Conservation (phyloP, 2,329 filamentous ascomycete genomes). For the Rhinocladiella mackenziei region DNA sequence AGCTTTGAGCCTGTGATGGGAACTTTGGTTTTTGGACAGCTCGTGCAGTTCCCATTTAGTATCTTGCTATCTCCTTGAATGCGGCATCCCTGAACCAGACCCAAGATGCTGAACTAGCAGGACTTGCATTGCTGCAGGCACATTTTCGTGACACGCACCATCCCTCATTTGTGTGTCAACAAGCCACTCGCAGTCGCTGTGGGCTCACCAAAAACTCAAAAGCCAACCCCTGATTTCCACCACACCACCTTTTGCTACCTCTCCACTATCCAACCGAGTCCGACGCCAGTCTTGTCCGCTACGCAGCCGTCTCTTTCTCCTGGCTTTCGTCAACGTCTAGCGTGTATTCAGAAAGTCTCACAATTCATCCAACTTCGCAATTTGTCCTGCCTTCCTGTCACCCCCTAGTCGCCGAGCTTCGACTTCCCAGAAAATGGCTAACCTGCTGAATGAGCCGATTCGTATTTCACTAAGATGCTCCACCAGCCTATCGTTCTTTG, state of each 20-base stretch:
- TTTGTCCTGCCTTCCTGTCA: background rate
- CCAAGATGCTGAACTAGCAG: background rate
- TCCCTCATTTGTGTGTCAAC: constrained; percentile 9
- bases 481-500: no score
- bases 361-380: no score
- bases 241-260: background rate
- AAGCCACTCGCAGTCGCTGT: constrained; percentile 12
- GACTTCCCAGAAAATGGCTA: no score
- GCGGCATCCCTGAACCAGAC: background rate
- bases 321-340: background rate
- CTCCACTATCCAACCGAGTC: background rate
- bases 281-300: background rate
- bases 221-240: constrained; percentile 8
- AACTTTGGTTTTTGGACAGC: no score
- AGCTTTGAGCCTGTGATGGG: no score
- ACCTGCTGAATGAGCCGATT: no score
- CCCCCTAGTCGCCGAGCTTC: background rate
- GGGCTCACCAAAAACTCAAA: background rate
- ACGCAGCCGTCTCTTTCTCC: background rate
- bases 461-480: no score
- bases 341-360: no score
- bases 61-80: no score
- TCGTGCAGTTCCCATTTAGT: constrained; percentile 5
- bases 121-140: constrained; percentile 1
- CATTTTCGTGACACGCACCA: constrained; percentile 13